Base-by-base conservation (phyloP, 257 asterid genomes). In the Solanum appendiculatum region DNA sequence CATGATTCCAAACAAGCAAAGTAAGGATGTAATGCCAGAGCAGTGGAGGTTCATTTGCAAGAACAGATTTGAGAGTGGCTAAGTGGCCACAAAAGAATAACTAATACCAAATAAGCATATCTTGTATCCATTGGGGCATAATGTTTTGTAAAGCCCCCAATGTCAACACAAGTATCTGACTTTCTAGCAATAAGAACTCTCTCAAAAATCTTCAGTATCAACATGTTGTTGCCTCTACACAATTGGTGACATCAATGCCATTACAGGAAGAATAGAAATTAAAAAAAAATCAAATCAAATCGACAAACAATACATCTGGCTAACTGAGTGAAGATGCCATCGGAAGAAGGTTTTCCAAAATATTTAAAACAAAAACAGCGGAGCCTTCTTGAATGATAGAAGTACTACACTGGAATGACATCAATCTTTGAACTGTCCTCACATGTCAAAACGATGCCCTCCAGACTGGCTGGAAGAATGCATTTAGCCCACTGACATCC, bases 401-500 rank as follows among this genome's bases (percentile, higher is more conserved):
- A 7, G n/a, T 86, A 93, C 68, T 86, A 94, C 73, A 95, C 97
- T 1, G 96, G 97, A 88, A 96, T 95, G 87, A 96, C 97, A 80
- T 96, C 98, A n/a, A 85, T 92, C 88, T 89, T 91, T 9, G 97
- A 90, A 14, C 96, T 85, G 87, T 96, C 94, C 70, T 95, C 98
- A 16, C 94, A 93, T 91, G 93, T 93, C 94, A 96, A 78, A 34
- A 96, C 94, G 20, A 96, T 86, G 39, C 98, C 99, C 54, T 96
- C 95, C 33, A 93, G 91, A 88, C 93, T 95, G 25, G 94, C 94
- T 0, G 99, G 98, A 88, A 96, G 91, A 44, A 95, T 92, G 87
- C 98, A 93, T 86, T 90, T 92, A 4, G 84, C 73, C 99, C 98
- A 96, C 92, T 94, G 96, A 92, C 98, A 95, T 73, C 99, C 98